phyloP scores from a whole-genome alignment of 495 filamentous ascomycete genomes.

The Aspergillus asperescens region DNA sequence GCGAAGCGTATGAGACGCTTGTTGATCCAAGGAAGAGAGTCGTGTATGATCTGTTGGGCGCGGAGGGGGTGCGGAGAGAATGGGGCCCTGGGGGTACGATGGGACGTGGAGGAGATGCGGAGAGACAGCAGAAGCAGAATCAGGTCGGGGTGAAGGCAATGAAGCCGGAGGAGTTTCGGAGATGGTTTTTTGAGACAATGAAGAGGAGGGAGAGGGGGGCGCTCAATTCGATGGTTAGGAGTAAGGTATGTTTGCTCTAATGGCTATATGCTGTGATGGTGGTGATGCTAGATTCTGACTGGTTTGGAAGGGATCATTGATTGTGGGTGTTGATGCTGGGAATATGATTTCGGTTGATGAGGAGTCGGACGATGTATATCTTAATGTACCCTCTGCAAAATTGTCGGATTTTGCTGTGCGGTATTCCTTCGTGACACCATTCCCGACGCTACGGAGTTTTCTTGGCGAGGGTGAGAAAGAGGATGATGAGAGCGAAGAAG shows the following conservation, averaged over 20 bases:
- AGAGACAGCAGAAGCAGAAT: conserved; percentile 11
- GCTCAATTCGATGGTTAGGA: conserved; percentile 40
- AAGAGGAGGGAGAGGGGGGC: conserved; percentile 38
- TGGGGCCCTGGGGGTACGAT: conserved; percentile 34
- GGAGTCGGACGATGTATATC: conserved; percentile 26
- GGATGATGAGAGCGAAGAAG: conserved; percentile 13
- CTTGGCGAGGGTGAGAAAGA: conserved; percentile 18
- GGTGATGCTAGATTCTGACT: neutral
- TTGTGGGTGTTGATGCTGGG: conserved; percentile 39
- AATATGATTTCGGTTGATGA: conserved; percentile 31
- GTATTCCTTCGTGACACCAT: conserved; percentile 34
- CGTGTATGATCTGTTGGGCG: conserved; percentile 50
- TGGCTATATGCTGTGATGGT: neutral
- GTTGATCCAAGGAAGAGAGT: conserved; percentile 49
- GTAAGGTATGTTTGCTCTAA: conserved; percentile 30
- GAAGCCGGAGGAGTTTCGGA: conserved; percentile 44
- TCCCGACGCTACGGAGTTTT: conserved; percentile 25
- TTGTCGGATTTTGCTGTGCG: conserved; percentile 24
- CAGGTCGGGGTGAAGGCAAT: conserved; percentile 41
- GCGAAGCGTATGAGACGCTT: conserved; percentile 51
- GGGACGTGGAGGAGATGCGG: conserved; percentile 29
- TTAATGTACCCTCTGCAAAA: conserved; percentile 27
- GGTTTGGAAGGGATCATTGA: conserved; percentile 29
- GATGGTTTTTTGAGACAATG: conserved; percentile 47
- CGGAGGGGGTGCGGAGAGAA: conserved; percentile 41